Percentiles rank a stretch among this genome's conserved stretches.
phyloP scores from a whole-genome alignment of 768 basidiomycete genomes.

The Crepidotus variabilis region DNA sequence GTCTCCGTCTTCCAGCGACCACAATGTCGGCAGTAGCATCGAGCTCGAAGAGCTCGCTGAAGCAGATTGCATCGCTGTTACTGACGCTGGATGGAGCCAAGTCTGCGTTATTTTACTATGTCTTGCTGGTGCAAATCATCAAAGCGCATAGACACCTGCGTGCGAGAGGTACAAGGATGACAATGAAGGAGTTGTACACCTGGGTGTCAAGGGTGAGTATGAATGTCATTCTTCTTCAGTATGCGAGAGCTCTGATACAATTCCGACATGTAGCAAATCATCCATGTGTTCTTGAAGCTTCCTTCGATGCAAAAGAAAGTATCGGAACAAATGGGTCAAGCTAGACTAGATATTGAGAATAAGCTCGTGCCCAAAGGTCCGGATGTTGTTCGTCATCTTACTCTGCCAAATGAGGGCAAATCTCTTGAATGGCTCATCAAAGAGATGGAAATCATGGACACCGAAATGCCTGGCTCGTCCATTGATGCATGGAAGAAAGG shows the following conservation, averaged over 20 bases:
- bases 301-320: conserved; percentile 62
- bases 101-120: conserved; percentile 54
- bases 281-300: conserved; percentile 56
- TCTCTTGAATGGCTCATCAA: conserved; percentile 68
- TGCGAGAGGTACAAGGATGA: conserved; percentile 53
- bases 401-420: conserved; percentile 62
- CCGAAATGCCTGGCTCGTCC: conserved; percentile 34
- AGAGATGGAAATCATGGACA: conserved; percentile 82
- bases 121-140: conserved; percentile 46
- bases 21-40: conserved; percentile 10
- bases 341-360: conserved; percentile 60
- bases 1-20: neutral
- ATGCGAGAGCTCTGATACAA: neutral
- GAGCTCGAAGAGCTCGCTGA: conserved; percentile 11
- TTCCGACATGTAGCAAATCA: conserved; percentile 36
- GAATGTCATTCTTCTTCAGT: neutral
- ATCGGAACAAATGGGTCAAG: conserved; percentile 58
- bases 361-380: conserved; percentile 65
- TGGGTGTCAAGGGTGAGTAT: conserved; percentile 48
- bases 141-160: conserved; percentile 59
- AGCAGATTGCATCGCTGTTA: conserved; percentile 12
- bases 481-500: conserved; percentile 61
- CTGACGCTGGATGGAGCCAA: conserved; percentile 46
- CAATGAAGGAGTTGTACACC: conserved; percentile 47
- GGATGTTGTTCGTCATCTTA: conserved; percentile 59